Evolutionary conservation across 768 basidiomycete species (phyloP).

Genomic region (Boletus sp.): DNA sequence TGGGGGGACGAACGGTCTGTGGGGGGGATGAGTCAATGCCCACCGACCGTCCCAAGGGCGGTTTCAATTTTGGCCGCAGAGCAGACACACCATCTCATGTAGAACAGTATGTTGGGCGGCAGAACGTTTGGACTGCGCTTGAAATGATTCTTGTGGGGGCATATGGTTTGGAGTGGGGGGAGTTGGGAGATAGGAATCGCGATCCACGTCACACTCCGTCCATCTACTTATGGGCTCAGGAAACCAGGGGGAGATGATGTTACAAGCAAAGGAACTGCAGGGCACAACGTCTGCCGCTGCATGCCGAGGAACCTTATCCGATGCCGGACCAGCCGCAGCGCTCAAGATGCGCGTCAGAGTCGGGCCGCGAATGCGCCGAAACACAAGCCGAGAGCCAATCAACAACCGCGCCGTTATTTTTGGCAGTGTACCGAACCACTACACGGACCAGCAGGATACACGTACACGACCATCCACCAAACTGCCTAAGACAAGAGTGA

Average conservation of each 20-base stretch:
- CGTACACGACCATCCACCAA: background rate
- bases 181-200: background rate
- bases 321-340: constrained; percentile 3
- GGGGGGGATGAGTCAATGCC: background rate
- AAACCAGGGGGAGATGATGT: constrained; percentile 2
- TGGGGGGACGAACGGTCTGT: background rate
- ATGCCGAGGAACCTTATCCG: constrained; percentile 16
- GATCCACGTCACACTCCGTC: constrained; percentile 1
- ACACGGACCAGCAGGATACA: too few relatives aligned
- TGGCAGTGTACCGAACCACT: too few relatives aligned
- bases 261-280: constrained; percentile 4
- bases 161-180: background rate
- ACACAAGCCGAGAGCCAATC: background rate
- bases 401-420: background rate
- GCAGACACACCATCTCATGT: background rate
- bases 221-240: constrained; percentile 14
- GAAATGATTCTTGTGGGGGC: background rate
- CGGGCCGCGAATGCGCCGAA: background rate
- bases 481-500: background rate
- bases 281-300: background rate
- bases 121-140: background rate
- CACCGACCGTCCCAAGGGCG: background rate
- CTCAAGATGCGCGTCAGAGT: background rate
- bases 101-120: background rate
- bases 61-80: background rate